Conservation (phyloP, 495 filamentous ascomycete genomes). For the Evernia prunastri region DNA sequence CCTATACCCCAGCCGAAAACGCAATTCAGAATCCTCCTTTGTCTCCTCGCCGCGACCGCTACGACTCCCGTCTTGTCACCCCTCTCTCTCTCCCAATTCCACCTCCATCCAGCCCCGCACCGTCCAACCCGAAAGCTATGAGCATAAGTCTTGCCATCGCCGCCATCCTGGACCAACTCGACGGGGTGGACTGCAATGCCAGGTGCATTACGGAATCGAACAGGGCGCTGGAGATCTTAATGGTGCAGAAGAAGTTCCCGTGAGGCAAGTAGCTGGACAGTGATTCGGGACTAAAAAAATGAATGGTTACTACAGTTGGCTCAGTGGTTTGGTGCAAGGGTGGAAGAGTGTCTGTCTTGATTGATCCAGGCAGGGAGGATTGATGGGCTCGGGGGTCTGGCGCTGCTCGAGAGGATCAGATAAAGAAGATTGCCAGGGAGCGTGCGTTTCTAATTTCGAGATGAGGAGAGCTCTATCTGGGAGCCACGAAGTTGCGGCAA, state of each 20-base stretch:
- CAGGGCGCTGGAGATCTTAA: background rate
- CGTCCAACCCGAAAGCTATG: background rate
- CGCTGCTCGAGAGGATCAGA: background rate
- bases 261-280: background rate
- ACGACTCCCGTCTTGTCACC: background rate
- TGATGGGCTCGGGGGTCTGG: background rate
- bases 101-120: background rate
- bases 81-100: background rate
- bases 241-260: background rate
- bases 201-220: background rate
- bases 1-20: background rate
- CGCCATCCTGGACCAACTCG: background rate
- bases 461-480: too few relatives aligned
- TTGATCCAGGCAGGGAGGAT: background rate
- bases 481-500: too few relatives aligned
- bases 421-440: too few relatives aligned
- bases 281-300: background rate
- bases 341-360: background rate
- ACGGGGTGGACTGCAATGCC: background rate
- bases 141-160: background rate
- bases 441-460: background rate
- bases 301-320: background rate
- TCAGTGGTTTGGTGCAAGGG: background rate
- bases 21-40: background rate
- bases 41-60: background rate